Evolutionary conservation across 306 rosid species (phyloP).

Genomic region (Cercis canadensis): DNA sequence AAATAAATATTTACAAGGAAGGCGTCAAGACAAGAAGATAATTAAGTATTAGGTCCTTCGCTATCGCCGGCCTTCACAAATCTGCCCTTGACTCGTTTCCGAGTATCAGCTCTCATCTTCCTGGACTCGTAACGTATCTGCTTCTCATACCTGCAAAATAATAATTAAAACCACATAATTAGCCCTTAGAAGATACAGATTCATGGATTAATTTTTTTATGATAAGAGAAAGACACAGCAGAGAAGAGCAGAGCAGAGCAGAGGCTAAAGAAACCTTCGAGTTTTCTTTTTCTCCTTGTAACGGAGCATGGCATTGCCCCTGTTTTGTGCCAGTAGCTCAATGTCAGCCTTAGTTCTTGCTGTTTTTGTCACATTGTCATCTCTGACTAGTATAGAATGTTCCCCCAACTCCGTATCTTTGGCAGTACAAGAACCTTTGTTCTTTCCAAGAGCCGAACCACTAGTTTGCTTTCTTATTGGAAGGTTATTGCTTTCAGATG

Average conservation of each 20-base stretch:
- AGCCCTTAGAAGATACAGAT: not conserved
- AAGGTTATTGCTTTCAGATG: constrained; percentile 62
- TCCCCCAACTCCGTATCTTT: constrained; percentile 42
- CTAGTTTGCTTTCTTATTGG: constrained; percentile 42
- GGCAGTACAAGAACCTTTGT: constrained; percentile 33
- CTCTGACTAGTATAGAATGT: constrained; percentile 43
- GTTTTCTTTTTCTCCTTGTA: constrained; percentile 78
- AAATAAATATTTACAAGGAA: too few relatives aligned
- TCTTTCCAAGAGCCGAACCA: constrained; percentile 37
- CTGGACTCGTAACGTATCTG: constrained; percentile 74
- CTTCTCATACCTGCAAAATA: constrained; percentile 60
- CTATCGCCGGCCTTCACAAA: constrained; percentile 62
- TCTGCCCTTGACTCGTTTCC: constrained; percentile 74
- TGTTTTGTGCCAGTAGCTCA: constrained; percentile 61
- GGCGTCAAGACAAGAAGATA: not conserved
- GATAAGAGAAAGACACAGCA: not conserved
- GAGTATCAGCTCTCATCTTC: constrained; percentile 77
- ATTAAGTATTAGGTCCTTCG: constrained; percentile 33
- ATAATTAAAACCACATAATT: not conserved
- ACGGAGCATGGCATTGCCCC: constrained; percentile 80
- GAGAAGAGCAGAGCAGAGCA: too few relatives aligned
- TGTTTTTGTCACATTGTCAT: constrained; percentile 42
- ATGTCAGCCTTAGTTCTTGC: constrained; percentile 48
- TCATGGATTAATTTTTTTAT: not conserved
- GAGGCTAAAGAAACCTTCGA: constrained; percentile 50